Percentiles rank a stretch among this genome's conserved stretches.
Evolutionary conservation across 352 stramenopile genomes (phyloP).

Genomic region (Phytophthora meadii): DNA sequence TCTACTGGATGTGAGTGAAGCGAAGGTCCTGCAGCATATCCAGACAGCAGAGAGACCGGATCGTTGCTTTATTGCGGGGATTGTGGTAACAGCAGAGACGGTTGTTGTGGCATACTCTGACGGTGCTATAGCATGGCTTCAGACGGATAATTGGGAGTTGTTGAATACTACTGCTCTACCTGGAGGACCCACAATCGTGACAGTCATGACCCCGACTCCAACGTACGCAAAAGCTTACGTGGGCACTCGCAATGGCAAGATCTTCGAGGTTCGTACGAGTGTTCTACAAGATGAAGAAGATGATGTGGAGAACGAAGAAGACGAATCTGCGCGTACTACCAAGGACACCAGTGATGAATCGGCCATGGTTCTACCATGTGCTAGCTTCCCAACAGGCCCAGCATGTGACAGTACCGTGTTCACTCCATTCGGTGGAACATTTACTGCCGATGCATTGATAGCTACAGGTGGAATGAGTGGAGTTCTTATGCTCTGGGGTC

Average conservation of each 20-base stretch:
- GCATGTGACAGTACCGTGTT: slow-evolving; percentile 55
- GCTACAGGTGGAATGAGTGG: slow-evolving; percentile 61
- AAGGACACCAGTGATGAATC: slow-evolving; percentile 16
- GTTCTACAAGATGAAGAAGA: slow-evolving; percentile 66
- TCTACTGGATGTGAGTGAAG: slow-evolving; percentile 48
- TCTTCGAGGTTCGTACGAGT: slow-evolving; percentile 72
- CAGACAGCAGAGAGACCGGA: slow-evolving; percentile 39
- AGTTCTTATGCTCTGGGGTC: slow-evolving; percentile 57
- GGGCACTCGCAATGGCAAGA: slow-evolving; percentile 57
- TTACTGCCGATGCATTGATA: slow-evolving; percentile 53
- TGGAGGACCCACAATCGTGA: slow-evolving; percentile 27
- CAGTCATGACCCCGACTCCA: slow-evolving; percentile 54
- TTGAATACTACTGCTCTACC: slow-evolving; percentile 46
- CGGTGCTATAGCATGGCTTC: slow-evolving; percentile 57
- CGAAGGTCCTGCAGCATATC: slow-evolving; percentile 41
- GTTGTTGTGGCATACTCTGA: slow-evolving; percentile 61
- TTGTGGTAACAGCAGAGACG: slow-evolving; percentile 64
- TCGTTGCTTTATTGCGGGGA: slow-evolving; percentile 46
- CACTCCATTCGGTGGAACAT: slow-evolving; percentile 61
- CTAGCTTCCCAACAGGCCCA: slow-evolving; percentile 58
- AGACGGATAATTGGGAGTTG: slow-evolving; percentile 50
- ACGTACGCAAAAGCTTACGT: slow-evolving; percentile 67
- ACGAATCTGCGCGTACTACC: slow-evolving; percentile 29
- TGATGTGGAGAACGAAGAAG: slow-evolving; percentile 63
- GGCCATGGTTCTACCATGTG: slow-evolving; percentile 50